Evolutionary conservation across 345 rosid genomes (phyloP), one percentile per base, ranked within the genome.

Genomic region (Combretum micranthum): DNA sequence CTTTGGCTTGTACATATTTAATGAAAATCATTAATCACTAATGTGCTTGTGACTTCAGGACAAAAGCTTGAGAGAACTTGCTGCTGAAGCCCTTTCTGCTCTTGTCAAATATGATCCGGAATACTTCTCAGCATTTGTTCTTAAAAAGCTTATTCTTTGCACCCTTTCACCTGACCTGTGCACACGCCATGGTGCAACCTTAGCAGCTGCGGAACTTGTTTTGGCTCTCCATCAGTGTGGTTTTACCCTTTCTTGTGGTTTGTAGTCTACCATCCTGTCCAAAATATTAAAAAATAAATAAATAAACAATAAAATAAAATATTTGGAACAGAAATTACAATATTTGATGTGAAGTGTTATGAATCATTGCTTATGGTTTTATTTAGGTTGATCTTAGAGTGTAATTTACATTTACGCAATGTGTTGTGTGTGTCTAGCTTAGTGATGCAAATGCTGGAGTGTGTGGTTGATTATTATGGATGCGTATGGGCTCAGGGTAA

Each of bases 111-210:
- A 86, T 65, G 91, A 86, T 62, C 79, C 86, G 51, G 76, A 78
- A 52, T 75, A 86, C 71, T 88, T 84, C 68, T 83, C 77, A 39
- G 71, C 69, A 58, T 77, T 59, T 76, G 83, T 81, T 63, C 67
- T 92, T 69, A 88, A 79, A 64, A 86, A 83, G 64, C 72, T 93
- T 63, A 73, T 75, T 77, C 94, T 94, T 44, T 79, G 55, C 47
- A 92, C 99, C 62, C 90, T 92, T 44, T 92, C 96, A 47, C 72
- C 95, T 55, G 98, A 92, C 79, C 70, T 92, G 69, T 84, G 93
- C 77, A 73, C 69, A 59, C 97, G 96, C 50, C 99, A 92, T 79
- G 99, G 99, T 77, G 87, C 93, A 47, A 92, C 95, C 64, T 78
- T 89, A 61, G 87, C 99, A 62, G 72, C 70, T 52, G 99, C 83